These are phyloP conservation scores for Neofusicoccum kwambonambiense DNA, from an alignment of 2,329 filamentous ascomycete genomes.

Conservation along the genomic window DNA sequence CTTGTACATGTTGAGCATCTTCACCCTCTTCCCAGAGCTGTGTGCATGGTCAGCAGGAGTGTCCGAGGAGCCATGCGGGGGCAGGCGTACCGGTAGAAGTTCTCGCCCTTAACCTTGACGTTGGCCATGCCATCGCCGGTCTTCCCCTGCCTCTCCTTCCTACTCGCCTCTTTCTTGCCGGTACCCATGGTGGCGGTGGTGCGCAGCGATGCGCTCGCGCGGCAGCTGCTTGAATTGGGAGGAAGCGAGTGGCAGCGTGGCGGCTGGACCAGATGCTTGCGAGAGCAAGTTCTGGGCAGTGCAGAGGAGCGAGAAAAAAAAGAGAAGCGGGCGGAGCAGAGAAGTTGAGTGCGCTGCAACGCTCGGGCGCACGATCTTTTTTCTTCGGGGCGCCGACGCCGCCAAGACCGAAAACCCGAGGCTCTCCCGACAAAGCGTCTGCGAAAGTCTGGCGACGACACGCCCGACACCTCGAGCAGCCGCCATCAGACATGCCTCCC, in stretches of 20 bases:
- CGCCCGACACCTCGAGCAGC: not conserved
- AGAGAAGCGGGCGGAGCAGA: not conserved
- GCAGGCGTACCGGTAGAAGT: conserved; percentile 77
- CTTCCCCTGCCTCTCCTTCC: conserved; percentile 83
- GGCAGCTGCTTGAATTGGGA: not conserved
- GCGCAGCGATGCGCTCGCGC: not conserved
- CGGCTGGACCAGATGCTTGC: conserved; percentile 14
- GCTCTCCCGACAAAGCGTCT: conserved; percentile 6
- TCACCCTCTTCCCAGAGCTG: conserved; percentile 78
- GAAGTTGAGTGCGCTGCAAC: not conserved
- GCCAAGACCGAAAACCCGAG: not conserved
- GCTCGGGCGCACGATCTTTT: conserved; percentile 16
- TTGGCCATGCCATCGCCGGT: conserved; percentile 84
- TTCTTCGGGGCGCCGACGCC: conserved; percentile 4
- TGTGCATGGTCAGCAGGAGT: not conserved
- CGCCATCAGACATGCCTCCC: conserved; percentile 13
- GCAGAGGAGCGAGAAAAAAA: not conserved
- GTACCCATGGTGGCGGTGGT: conserved; percentile 67
- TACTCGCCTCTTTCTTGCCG: conserved; percentile 84
- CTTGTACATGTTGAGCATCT: conserved; percentile 85
- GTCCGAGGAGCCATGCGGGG: not conserved
- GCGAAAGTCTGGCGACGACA: conserved; percentile 13
- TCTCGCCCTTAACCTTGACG: conserved; percentile 92
- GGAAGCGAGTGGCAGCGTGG: not conserved
- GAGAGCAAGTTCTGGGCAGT: not conserved